phyloP scores from a whole-genome alignment of 1,139 yeast species.

The Komagataea norvegica region DNA sequence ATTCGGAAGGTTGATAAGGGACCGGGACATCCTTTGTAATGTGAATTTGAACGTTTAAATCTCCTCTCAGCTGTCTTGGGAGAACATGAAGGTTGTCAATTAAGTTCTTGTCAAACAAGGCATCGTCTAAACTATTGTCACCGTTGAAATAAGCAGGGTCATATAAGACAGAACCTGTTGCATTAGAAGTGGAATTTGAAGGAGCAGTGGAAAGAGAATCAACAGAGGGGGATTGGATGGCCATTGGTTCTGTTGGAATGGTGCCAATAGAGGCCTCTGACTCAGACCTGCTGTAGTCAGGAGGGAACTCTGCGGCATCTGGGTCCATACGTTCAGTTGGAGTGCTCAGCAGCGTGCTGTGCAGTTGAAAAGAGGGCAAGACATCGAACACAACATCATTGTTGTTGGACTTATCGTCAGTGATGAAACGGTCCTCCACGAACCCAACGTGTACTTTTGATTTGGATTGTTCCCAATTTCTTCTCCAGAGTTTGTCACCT shows the following conservation, averaged over 20 bases:
- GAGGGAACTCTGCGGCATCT: conserved; percentile 8
- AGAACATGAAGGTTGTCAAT: conserved; percentile 17
- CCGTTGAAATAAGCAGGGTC: background rate
- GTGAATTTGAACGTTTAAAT: conserved; percentile 30
- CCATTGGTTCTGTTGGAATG: background rate
- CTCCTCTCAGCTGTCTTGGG: conserved; percentile 16
- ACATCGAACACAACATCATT: conserved; percentile 36
- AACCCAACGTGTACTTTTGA: conserved; percentile 7
- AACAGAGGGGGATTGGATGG: background rate
- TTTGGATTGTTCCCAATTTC: conserved; percentile 3
- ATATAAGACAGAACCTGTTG: conserved; percentile 1
- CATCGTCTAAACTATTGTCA: conserved; percentile 4
- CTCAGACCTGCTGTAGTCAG: conserved; percentile 11
- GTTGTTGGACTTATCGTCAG: conserved; percentile 9
- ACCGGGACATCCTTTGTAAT: conserved; percentile 35
- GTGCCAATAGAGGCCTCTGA: background rate
- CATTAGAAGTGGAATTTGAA: conserved; percentile 1
- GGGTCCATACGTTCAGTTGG: conserved; percentile 15
- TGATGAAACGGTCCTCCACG: conserved; percentile 7
- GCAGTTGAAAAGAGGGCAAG: conserved; percentile 62
- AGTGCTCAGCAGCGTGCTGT: conserved; percentile 48
- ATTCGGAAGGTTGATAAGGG: conserved; percentile 15
- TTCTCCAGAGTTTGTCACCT: conserved; percentile 9
- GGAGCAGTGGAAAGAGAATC: background rate
- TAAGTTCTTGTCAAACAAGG: conserved; percentile 9